Percentiles rank a stretch among this genome's conserved stretches.
Evolutionary conservation across 2,329 filamentous ascomycete species (phyloP).

Genomic region (Stromatinia cepivora): DNA sequence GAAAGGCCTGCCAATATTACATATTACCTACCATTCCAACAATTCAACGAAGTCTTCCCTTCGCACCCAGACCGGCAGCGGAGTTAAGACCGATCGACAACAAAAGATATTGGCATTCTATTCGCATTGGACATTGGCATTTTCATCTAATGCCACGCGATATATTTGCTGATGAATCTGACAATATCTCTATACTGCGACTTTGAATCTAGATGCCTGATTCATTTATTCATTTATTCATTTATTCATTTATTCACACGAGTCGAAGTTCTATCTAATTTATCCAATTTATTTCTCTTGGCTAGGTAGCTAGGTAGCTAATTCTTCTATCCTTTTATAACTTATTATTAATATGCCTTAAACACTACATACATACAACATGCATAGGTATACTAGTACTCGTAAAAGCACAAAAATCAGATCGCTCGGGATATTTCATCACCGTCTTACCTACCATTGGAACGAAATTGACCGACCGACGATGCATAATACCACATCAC

Average conservation of each 20-base stretch:
- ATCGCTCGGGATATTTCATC: neutral
- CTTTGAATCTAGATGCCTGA: neutral
- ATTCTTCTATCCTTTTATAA: neutral
- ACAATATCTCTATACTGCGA: neutral
- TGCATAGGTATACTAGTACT: no score
- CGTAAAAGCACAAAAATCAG: neutral
- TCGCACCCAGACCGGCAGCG: neutral
- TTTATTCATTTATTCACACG: neutral
- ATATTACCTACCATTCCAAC: neutral
- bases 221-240: neutral
- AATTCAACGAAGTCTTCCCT: neutral
- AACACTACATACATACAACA: neutral
- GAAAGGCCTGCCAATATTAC: neutral
- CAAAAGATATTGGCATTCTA: neutral
- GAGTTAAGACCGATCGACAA: neutral
- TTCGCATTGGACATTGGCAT: neutral
- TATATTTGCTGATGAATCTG: conserved; percentile 5
- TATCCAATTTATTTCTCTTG: neutral
- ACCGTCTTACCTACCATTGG: neutral
- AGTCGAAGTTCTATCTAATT: neutral
- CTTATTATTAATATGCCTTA: neutral
- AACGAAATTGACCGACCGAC: neutral
- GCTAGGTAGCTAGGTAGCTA: neutral
- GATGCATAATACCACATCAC: neutral
- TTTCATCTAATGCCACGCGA: neutral